Conservation (phyloP, 176 grass and related monocot species). For the Juncus inflexus region DNA sequence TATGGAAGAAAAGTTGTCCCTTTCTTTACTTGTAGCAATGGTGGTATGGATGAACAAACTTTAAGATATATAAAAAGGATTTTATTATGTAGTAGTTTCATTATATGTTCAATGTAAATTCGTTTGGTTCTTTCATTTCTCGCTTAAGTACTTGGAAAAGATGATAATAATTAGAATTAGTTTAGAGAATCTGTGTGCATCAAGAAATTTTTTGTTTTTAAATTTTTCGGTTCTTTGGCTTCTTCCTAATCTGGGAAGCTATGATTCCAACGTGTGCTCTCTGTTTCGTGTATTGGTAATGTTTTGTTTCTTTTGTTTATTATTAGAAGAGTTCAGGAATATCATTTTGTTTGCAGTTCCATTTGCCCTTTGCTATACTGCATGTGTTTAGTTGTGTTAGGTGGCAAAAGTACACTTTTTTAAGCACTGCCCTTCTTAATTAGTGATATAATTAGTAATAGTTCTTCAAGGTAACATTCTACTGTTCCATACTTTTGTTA, state of each 20-base stretch:
- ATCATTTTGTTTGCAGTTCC: no score
- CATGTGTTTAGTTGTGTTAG: no score
- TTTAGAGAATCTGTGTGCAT: conserved; percentile 20
- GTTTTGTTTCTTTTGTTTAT: no score
- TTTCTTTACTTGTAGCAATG: conserved; percentile 26
- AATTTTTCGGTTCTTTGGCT: not conserved
- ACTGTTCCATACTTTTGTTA: no score
- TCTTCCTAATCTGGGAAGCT: not conserved
- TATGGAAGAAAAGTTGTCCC: conserved; percentile 14
- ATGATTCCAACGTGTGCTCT: no score
- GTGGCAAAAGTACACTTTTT: no score
- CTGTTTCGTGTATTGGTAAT: no score
- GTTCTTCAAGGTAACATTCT: no score
- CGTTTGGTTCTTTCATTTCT: conserved; percentile 13
- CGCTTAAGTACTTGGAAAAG: not conserved
- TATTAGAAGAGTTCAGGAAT: no score
- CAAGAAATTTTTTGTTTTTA: not conserved
- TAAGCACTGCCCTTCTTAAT: no score
- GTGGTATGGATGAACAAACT: not conserved
- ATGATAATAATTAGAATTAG: conserved; percentile 11
- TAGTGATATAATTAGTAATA: no score
- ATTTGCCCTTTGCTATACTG: no score
- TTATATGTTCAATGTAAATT: conserved; percentile 20
- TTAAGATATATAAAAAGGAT: not conserved
- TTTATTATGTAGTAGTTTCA: conserved; percentile 10